phyloP scores from a whole-genome alignment of 2,329 filamentous ascomycete genomes.

The Fusarium sp. region DNA sequence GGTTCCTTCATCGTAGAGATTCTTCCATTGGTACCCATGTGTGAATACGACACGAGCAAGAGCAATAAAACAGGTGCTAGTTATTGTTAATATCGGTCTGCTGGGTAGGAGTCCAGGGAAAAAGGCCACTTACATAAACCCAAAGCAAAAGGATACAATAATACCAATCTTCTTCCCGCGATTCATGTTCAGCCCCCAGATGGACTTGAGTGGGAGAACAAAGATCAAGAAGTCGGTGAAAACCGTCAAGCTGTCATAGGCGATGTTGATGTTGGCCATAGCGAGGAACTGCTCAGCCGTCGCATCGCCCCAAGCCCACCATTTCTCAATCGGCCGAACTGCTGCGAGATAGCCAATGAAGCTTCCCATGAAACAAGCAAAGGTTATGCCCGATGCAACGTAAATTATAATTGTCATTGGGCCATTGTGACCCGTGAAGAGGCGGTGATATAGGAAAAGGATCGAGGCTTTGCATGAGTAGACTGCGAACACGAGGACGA shows the following conservation, averaged over 20 bases:
- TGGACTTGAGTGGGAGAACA: background rate
- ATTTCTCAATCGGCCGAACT: background rate
- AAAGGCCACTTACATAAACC: background rate
- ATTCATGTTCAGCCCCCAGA: constrained; percentile 8
- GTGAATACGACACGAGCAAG: background rate
- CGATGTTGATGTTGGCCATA: constrained; percentile 1
- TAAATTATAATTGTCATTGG: constrained; percentile 1
- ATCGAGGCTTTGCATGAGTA: constrained; percentile 7
- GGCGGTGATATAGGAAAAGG: constrained; percentile 1
- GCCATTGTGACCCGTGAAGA: constrained; percentile 4
- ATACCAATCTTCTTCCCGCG: constrained; percentile 5
- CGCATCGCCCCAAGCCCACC: constrained; percentile 13
- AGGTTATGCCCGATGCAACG: background rate
- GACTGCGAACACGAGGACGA: background rate
- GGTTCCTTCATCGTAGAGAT: constrained; percentile 1
- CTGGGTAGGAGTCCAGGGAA: accelerated
- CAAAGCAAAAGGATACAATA: background rate
- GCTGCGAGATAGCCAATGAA: background rate
- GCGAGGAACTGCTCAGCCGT: constrained; percentile 4
- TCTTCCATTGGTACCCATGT: constrained; percentile 5
- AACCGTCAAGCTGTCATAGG: background rate
- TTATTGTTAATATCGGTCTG: background rate
- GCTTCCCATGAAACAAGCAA: constrained; percentile 5
- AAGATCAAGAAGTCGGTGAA: constrained; percentile 13
- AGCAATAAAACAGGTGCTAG: background rate